Base-by-base conservation (phyloP, 148 eudicot species). In the Hydrangea macrophylla region DNA sequence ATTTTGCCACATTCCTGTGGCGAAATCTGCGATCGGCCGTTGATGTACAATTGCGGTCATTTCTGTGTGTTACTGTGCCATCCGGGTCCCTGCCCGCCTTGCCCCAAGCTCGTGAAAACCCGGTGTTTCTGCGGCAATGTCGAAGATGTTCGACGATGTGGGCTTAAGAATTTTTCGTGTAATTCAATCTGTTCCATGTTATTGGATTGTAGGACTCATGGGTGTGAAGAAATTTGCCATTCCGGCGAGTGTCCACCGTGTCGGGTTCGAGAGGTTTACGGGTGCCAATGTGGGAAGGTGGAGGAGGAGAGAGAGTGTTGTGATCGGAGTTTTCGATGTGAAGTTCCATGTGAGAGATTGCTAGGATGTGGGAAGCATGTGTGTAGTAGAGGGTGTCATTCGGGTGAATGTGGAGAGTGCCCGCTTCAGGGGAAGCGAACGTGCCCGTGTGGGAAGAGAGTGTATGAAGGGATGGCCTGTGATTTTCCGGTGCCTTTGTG, bases 1-100 rank as follows among this genome's bases (percentile, higher is more conserved):
- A 75, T 94, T 37, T 73, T 94, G 51, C 93, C 99, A 0, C 99
- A 94, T 80, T 94, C 99, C 4, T 94, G 99, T 40, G 99, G 99
- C 37, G 99, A 91, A 64, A 62, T 94, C 2, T 94, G 99, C 62
- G 80, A 87, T 18, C 71, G 96, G 58, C 60, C 81, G 23, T 76
- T 94, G 79, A 83, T 64, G 75, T 57, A 84, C 55, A 71, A 84
- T 2, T 94, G 99, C 68, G 99, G 99, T 24, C 99, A 94, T 66
- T 12, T 24, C 55, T 94, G 97, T 75, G 74, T 94, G 69, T 76
- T 94, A 66, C 40, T 94, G 44, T 94, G 99, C 37, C 99, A 95
- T 54, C 99, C 99, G 10, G 99, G 97, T 0, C 91, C 93, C 0
- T 95, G 99, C 75, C 99, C 99, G 1, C 72, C 99, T 1, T 95